phyloP scores from a whole-genome alignment of 805 yeast species.

The Kuraishia ogatae region DNA sequence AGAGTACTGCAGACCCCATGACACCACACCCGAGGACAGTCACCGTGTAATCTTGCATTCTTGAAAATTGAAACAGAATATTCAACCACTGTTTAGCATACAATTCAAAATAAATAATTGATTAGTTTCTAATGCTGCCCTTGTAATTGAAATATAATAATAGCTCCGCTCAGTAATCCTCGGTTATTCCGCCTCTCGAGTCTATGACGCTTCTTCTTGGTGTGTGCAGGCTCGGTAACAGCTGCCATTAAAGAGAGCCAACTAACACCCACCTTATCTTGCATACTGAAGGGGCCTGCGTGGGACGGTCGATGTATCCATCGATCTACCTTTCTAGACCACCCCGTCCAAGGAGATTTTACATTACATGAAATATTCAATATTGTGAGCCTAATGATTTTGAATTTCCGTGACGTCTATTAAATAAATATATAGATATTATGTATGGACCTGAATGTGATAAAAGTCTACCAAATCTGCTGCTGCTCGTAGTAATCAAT shows the following conservation, averaged over 20 bases:
- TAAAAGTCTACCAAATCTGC: constrained; percentile 21
- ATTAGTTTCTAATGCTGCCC: background rate
- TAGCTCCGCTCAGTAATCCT: background rate
- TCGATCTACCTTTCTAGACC: too few relatives aligned
- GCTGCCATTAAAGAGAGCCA: background rate
- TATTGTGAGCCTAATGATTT: too few relatives aligned
- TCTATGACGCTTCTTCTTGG: background rate
- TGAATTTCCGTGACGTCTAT: background rate
- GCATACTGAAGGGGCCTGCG: background rate
- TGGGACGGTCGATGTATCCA: too few relatives aligned
- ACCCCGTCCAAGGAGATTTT: too few relatives aligned
- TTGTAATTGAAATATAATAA: background rate
- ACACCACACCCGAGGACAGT: constrained; percentile 90
- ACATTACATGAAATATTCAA: too few relatives aligned
- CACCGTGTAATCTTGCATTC: constrained; percentile 20
- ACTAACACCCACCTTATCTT: background rate
- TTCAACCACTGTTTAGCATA: background rate
- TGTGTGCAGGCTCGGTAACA: background rate
- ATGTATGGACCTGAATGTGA: background rate
- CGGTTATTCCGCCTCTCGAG: background rate
- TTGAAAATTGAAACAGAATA: background rate
- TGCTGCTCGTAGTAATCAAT: constrained; percentile 26
- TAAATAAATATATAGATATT: too few relatives aligned
- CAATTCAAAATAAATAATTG: background rate
- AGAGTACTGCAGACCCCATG: constrained; percentile 88